These are phyloP conservation scores for Allomyces macrogynus DNA, from an alignment of 192 early-diverging fungal genomes.

Conservation along the genomic window DNA sequence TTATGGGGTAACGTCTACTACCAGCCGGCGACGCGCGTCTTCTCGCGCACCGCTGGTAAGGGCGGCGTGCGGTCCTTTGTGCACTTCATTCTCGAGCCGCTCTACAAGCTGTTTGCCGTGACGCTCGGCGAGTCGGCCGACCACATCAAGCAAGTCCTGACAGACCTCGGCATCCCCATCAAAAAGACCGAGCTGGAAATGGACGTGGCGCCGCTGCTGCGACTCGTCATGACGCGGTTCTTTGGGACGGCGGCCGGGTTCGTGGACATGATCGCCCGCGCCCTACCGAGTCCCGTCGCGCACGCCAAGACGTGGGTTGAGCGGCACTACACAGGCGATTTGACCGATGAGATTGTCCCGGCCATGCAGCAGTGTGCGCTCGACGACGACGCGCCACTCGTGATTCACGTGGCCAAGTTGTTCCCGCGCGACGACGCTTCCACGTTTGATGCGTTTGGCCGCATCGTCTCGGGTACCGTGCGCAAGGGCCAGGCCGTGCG, in stretches of 20 bases:
- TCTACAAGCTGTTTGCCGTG: constrained; percentile 84
- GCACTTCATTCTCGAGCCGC: constrained; percentile 85
- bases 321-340: constrained; percentile 37
- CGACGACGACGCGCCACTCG: constrained; percentile 71
- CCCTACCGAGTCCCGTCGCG: constrained; percentile 61
- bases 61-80: constrained; percentile 64
- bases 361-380: constrained; percentile 49
- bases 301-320: constrained; percentile 36
- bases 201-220: constrained; percentile 70
- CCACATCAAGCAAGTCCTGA: constrained; percentile 45
- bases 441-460: constrained; percentile 74
- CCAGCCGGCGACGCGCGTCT: constrained; percentile 54
- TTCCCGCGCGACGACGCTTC: constrained; percentile 42
- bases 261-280: constrained; percentile 67
- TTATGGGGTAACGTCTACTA: constrained; percentile 96
- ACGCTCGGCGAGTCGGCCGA: constrained; percentile 25
- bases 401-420: constrained; percentile 79
- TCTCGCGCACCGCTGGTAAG: constrained; percentile 43
- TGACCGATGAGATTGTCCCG: constrained; percentile 31
- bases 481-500: constrained; percentile 53
- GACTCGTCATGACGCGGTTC: constrained; percentile 64
- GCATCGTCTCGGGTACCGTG: constrained; percentile 82
- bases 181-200: constrained; percentile 52
- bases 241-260: constrained; percentile 76
- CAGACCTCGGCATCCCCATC: constrained; percentile 58